These are phyloP conservation scores for Mycosphaerella sp. DNA, from an alignment of 2,329 filamentous ascomycete genomes.

Conservation along the genomic window DNA sequence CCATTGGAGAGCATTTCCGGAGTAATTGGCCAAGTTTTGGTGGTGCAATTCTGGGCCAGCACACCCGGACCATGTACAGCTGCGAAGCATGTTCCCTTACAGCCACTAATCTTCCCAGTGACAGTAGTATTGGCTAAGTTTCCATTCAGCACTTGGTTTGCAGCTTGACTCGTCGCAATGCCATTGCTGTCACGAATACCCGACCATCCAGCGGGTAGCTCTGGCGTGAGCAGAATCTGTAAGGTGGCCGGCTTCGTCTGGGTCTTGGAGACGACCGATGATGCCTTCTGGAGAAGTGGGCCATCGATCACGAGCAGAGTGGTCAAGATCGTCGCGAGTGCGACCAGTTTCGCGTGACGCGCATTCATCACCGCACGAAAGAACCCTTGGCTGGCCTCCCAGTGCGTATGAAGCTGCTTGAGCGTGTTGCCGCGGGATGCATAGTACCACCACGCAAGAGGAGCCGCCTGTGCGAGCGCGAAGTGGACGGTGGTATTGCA, in stretches of 20 bases:
- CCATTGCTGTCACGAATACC: background rate
- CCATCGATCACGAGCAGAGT: constrained; percentile 12
- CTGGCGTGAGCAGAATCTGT: background rate
- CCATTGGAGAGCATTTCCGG: background rate
- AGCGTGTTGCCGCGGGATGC: constrained; percentile 6
- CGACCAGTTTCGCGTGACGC: constrained; percentile 3
- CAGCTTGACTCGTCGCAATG: background rate
- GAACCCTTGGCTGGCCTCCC: constrained; percentile 3
- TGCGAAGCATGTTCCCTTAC: background rate
- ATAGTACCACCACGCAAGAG: constrained; percentile 10
- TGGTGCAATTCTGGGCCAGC: background rate
- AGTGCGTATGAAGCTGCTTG: constrained; percentile 7
- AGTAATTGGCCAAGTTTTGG: background rate
- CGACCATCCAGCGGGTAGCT: constrained; percentile 2
- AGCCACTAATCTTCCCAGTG: background rate
- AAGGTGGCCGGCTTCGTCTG: background rate
- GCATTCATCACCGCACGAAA: constrained; percentile 8
- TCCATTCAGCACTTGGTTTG: background rate
- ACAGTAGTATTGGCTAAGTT: background rate
- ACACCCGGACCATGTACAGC: background rate
- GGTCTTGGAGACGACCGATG: background rate
- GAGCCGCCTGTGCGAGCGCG: constrained; percentile 9
- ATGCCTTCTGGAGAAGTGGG: constrained; percentile 12
- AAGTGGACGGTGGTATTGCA: constrained; percentile 7
- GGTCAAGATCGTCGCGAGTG: constrained; percentile 7